Percentiles rank a stretch among this genome's conserved stretches.
Conservation (phyloP, 768 basidiomycete species). For the Russula ochroleuca region DNA sequence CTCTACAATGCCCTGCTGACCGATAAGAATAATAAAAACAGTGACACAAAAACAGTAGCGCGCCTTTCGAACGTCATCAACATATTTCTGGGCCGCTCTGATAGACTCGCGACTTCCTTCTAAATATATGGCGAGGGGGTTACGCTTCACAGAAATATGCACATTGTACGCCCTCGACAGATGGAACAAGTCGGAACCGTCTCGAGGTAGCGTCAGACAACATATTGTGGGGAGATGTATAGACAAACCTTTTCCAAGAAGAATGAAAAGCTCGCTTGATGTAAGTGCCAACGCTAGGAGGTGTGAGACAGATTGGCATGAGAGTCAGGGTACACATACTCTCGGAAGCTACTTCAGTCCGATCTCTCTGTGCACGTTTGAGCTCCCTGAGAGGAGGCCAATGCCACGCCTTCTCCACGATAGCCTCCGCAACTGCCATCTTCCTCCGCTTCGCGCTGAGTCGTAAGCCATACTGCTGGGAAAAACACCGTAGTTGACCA, state of each 20-base stretch:
- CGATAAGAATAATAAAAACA: slow-evolving; percentile 7
- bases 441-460: slow-evolving; percentile 34
- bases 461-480: slow-evolving; percentile 45
- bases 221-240: background rate
- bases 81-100: slow-evolving; percentile 44
- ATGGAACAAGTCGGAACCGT: slow-evolving; percentile 58
- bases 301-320: slow-evolving; percentile 7
- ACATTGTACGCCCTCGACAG: slow-evolving; percentile 58
- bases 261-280: slow-evolving; percentile 58
- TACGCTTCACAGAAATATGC: slow-evolving; percentile 52
- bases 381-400: slow-evolving; percentile 60
- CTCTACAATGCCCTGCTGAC: slow-evolving; percentile 32
- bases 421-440: slow-evolving; percentile 42
- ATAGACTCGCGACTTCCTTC: slow-evolving; percentile 55
- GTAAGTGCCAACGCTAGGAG: slow-evolving; percentile 51
- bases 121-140: slow-evolving; percentile 55
- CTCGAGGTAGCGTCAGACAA: slow-evolving; percentile 37
- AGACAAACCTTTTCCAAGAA: slow-evolving; percentile 63
- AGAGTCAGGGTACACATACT: slow-evolving; percentile 38
- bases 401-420: slow-evolving; percentile 63
- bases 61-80: slow-evolving; percentile 50
- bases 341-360: slow-evolving; percentile 44
- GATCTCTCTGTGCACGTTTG: slow-evolving; percentile 46
- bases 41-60: slow-evolving; percentile 21
- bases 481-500: slow-evolving; percentile 54